These are phyloP conservation scores for Aureococcus anophagefferens DNA, from an alignment of 108 stramenopile species.

Conservation along the genomic window DNA sequence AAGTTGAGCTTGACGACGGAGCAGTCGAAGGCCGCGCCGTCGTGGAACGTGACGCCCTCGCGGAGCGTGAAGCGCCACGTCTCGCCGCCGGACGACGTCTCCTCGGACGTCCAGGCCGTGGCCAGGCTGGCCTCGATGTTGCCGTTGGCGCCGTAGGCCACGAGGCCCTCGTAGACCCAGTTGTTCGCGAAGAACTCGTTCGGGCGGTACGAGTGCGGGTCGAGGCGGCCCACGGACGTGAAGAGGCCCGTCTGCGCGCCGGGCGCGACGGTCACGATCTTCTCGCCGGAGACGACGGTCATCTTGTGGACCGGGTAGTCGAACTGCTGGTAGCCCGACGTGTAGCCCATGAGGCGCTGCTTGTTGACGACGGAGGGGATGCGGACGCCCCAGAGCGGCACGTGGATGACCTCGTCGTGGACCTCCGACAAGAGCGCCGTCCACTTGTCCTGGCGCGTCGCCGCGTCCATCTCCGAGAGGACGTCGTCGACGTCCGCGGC, in stretches of 20 bases:
- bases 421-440: conserved; percentile 38
- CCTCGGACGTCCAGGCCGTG: no score
- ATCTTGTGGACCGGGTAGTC: conserved; percentile 30
- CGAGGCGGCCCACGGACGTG: conserved; percentile 34
- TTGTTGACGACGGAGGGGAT: conserved; percentile 47
- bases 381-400: conserved; percentile 54
- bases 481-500: conserved; percentile 29
- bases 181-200: conserved; percentile 43
- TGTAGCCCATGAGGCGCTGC: conserved; percentile 43
- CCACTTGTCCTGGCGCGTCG: conserved; percentile 31
- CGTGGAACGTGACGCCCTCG: conserved; percentile 52
- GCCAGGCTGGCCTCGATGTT: conserved; percentile 11
- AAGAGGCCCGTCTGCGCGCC: conserved; percentile 46
- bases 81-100: conserved; percentile 11
- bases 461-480: conserved; percentile 9
- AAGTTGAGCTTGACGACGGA: conserved; percentile 55
- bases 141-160: conserved; percentile 33
- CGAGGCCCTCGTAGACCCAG: conserved; percentile 61
- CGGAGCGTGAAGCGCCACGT: conserved; percentile 45
- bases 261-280: conserved; percentile 34
- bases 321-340: conserved; percentile 29
- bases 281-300: conserved; percentile 22
- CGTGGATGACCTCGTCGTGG: conserved; percentile 43
- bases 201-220: conserved; percentile 45
- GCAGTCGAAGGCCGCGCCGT: conserved; percentile 50